A percentile compares a stretch with the other conserved stretches of the same genome.
Conservation (phyloP, 202 grass and related monocot species). For the Carex sylvatica region DNA sequence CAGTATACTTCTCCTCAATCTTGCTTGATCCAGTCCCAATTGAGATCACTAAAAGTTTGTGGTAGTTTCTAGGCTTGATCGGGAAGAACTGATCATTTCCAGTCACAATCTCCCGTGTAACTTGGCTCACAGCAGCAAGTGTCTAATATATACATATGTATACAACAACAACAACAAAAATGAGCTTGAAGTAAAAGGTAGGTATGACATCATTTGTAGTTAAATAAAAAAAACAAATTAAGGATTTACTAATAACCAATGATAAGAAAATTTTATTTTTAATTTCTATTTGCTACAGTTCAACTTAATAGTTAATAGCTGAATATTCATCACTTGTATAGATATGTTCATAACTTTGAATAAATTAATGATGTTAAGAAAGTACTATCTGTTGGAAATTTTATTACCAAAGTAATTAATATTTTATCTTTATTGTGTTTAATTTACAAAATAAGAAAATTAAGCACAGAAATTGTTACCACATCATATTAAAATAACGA, state of each 20-base stretch:
- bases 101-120: conserved; percentile 40
- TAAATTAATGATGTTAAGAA: background rate
- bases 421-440: background rate
- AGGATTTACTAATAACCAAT: background rate
- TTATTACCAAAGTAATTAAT: background rate
- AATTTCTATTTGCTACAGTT: background rate
- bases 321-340: background rate
- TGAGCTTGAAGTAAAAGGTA: background rate
- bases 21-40: conserved; percentile 51
- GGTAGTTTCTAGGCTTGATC: conserved; percentile 40
- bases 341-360: background rate
- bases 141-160: conserved; percentile 33
- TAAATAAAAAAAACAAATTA: background rate
- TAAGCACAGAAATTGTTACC: background rate
- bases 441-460: background rate
- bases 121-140: conserved; percentile 46
- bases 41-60: conserved; percentile 64
- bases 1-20: conserved; percentile 23
- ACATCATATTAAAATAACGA: background rate
- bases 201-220: background rate
- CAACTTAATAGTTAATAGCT: background rate
- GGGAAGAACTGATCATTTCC: conserved; percentile 38
- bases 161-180: background rate
- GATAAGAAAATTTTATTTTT: background rate
- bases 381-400: background rate